Conservation (phyloP, 176 grass and related monocot species). For the Juncus effusus region DNA sequence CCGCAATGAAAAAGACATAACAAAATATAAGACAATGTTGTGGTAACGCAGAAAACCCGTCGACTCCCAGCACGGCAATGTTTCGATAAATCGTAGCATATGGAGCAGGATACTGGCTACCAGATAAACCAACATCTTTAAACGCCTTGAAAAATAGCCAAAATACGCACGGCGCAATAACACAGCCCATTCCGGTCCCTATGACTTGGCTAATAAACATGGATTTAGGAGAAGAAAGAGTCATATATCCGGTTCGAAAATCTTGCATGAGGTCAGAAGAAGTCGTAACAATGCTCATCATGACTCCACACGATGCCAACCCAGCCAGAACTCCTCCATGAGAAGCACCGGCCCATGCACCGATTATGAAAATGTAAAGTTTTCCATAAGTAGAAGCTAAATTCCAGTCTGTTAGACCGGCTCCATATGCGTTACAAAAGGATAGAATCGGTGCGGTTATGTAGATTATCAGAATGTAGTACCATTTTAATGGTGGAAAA, state of each 20-base stretch:
- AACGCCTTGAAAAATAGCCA: constrained; percentile 40
- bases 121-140: constrained; percentile 12
- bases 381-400: constrained; percentile 35
- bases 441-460: constrained; percentile 17
- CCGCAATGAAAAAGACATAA: constrained; percentile 18
- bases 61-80: constrained; percentile 29
- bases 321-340: constrained; percentile 35
- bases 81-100: constrained; percentile 28
- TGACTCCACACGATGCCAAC: constrained; percentile 35
- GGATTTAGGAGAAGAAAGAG: constrained; percentile 28
- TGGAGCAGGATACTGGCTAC: constrained; percentile 29
- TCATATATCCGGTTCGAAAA: constrained; percentile 38
- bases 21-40: constrained; percentile 33
- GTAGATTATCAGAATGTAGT: constrained; percentile 28
- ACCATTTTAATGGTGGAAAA: constrained; percentile 35
- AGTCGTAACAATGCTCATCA: constrained; percentile 34
- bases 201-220: constrained; percentile 40
- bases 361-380: constrained; percentile 31
- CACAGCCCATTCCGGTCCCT: constrained; percentile 33
- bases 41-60: constrained; percentile 27
- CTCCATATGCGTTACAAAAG: constrained; percentile 38
- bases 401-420: constrained; percentile 32
- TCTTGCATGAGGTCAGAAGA: constrained; percentile 37
- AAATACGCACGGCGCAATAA: constrained; percentile 32
- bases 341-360: constrained; percentile 27